Conservation (phyloP, 2,329 filamentous ascomycete species). For the Neurospora sp. region DNA sequence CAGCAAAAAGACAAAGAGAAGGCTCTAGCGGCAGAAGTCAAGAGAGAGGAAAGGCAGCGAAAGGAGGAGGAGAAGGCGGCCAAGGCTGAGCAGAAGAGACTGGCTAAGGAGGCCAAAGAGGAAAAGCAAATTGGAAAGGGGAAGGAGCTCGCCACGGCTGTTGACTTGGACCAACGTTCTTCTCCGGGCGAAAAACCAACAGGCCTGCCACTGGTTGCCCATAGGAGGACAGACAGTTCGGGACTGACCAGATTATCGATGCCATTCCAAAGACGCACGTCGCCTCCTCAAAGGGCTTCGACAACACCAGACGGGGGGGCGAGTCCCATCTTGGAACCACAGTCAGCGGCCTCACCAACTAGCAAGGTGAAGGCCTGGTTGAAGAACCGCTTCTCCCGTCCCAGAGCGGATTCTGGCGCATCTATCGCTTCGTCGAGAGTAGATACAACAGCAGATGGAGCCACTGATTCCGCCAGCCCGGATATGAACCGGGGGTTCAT, state of each 20-base stretch:
- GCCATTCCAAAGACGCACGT: not conserved
- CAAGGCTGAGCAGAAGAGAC: constrained; percentile 36
- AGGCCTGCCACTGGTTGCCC: constrained; percentile 7
- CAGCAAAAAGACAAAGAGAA: constrained; percentile 39
- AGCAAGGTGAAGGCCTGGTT: constrained; percentile 33
- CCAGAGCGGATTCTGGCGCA: constrained; percentile 18
- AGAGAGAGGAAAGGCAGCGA: constrained; percentile 46
- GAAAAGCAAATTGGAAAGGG: constrained; percentile 31
- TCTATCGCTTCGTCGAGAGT: constrained; percentile 7
- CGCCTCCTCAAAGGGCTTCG: not conserved
- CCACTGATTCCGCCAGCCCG: constrained; percentile 1
- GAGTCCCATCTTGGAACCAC: not conserved
- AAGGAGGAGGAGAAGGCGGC: constrained; percentile 35
- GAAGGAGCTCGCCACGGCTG: constrained; percentile 6
- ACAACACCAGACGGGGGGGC: not conserved
- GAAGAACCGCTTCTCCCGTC: constrained; percentile 29
- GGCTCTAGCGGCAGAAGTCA: constrained; percentile 22
- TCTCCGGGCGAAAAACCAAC: constrained; percentile 4
- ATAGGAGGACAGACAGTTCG: not conserved
- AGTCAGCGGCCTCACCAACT: constrained; percentile 12
- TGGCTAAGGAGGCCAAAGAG: constrained; percentile 34
- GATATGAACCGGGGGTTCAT: constrained; percentile 25
- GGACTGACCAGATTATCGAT: not conserved
- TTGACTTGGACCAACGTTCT: not conserved
- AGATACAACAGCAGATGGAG: not conserved